Percentiles rank a stretch among this genome's conserved stretches.
Evolutionary conservation across 1,139 yeast species (phyloP).

Genomic region (Pneumocystis sp.): DNA sequence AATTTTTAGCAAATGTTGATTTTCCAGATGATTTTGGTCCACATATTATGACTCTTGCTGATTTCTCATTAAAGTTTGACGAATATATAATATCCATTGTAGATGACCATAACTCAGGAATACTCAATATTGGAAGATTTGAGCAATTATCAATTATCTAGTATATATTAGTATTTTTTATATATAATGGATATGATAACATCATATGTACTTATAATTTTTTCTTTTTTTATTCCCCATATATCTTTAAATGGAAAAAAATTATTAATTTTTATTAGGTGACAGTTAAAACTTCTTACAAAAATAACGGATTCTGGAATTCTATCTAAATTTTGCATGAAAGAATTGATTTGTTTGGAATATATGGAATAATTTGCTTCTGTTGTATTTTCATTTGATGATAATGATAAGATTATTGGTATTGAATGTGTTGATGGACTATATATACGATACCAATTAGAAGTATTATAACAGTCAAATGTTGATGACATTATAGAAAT

Average conservation of each 20-base stretch:
- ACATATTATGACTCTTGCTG: constrained; percentile 28
- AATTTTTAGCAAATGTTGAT: constrained; percentile 48
- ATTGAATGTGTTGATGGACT: background rate
- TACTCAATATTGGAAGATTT: background rate
- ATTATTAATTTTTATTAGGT: constrained; percentile 4
- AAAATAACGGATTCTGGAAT: background rate
- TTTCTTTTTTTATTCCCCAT: background rate
- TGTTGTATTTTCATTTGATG: background rate
- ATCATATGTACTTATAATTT: constrained; percentile 12
- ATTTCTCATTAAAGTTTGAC: constrained; percentile 8
- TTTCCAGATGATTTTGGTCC: constrained; percentile 77
- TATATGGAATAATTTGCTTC: background rate
- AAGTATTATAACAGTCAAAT: background rate
- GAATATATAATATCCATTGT: constrained; percentile 6
- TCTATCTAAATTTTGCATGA: background rate
- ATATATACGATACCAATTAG: background rate
- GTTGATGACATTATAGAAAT: background rate
- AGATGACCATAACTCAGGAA: constrained; percentile 3
- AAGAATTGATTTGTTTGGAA: background rate
- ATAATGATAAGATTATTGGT: background rate
- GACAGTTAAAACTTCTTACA: background rate
- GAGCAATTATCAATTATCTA: constrained; percentile 15
- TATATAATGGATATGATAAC: constrained; percentile 6
- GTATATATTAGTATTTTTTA: constrained; percentile 10
- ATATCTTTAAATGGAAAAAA: constrained; percentile 6